Evolutionary conservation across 2,329 filamentous ascomycete species (phyloP).

Genomic region (Neospermospora avenae): DNA sequence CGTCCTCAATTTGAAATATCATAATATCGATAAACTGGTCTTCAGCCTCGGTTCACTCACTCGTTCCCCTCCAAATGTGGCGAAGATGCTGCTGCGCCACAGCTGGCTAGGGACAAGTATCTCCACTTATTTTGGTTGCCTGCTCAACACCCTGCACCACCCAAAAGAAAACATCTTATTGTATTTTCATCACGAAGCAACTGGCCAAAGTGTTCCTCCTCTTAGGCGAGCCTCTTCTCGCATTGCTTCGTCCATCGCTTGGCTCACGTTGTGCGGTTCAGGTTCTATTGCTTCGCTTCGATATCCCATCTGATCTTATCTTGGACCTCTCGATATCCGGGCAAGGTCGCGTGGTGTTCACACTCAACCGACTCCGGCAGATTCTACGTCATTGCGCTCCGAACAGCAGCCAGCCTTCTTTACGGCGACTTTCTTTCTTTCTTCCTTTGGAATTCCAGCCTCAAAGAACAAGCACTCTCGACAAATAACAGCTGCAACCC

Average conservation of each 20-base stretch:
- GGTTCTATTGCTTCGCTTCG: background rate
- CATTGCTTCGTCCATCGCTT: background rate
- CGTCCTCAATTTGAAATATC: too few species aligned
- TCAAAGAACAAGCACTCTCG: background rate
- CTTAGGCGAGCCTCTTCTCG: background rate
- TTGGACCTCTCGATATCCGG: too few species aligned
- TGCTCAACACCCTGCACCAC: too few species aligned
- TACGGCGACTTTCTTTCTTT: background rate
- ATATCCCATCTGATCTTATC: too few species aligned
- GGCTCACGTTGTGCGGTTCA: background rate
- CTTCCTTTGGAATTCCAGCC: background rate
- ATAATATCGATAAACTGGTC: too few species aligned
- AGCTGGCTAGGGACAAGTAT: background rate
- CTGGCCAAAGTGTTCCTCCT: background rate
- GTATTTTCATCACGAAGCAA: slow-evolving; percentile 11
- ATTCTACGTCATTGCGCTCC: slow-evolving; percentile 12
- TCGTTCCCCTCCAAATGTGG: slow-evolving; percentile 8
- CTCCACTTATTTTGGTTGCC: slow-evolving; percentile 13
- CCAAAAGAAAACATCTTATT: too few species aligned
- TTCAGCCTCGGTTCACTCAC: too few species aligned
- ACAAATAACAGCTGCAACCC: background rate
- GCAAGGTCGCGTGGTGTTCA: too few species aligned
- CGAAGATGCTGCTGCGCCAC: slow-evolving; percentile 4
- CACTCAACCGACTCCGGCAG: background rate
- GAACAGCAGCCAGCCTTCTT: background rate